Percentiles rank a stretch among this genome's conserved stretches.
phyloP scores from a whole-genome alignment of 805 yeast species.

The Yueomyces sp. region DNA sequence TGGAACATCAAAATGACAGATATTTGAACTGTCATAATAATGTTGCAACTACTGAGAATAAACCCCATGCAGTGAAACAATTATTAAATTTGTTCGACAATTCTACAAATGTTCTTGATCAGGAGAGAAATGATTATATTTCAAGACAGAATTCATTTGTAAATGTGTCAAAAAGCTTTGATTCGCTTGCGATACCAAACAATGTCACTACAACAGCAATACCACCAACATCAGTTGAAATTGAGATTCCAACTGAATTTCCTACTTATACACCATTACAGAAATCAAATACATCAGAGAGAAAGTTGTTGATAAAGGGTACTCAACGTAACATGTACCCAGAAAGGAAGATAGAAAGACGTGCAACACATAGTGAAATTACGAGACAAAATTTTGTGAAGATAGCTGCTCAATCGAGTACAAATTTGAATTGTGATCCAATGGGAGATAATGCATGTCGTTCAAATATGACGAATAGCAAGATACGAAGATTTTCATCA shows the following conservation, averaged over 20 bases:
- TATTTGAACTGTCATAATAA: too few relatives aligned
- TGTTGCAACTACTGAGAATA: too few relatives aligned
- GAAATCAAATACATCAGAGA: slow-evolving; percentile 22
- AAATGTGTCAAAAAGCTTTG: too few relatives aligned
- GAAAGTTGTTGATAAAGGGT: slow-evolving; percentile 6
- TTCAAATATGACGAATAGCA: background rate
- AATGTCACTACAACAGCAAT: too few relatives aligned
- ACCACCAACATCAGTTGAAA: slow-evolving; percentile 38
- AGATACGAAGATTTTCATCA: background rate
- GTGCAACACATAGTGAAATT: slow-evolving; percentile 4
- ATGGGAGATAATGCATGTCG: background rate
- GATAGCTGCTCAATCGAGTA: slow-evolving; percentile 1
- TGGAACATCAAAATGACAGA: too few relatives aligned
- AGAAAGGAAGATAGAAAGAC: background rate
- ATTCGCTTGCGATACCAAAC: too few relatives aligned
- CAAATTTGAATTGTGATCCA: background rate
- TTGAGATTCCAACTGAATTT: slow-evolving; percentile 47
- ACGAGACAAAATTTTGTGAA: background rate
- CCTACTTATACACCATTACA: slow-evolving; percentile 14
- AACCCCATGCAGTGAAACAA: too few relatives aligned
- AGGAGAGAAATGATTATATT: too few relatives aligned
- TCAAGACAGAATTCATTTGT: too few relatives aligned
- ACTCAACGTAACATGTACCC: too few relatives aligned
- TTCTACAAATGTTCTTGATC: too few relatives aligned
- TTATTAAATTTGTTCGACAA: too few relatives aligned